phyloP scores from a whole-genome alignment of 2,329 filamentous ascomycete genomes.

The Pseudocercospora fuligena region DNA sequence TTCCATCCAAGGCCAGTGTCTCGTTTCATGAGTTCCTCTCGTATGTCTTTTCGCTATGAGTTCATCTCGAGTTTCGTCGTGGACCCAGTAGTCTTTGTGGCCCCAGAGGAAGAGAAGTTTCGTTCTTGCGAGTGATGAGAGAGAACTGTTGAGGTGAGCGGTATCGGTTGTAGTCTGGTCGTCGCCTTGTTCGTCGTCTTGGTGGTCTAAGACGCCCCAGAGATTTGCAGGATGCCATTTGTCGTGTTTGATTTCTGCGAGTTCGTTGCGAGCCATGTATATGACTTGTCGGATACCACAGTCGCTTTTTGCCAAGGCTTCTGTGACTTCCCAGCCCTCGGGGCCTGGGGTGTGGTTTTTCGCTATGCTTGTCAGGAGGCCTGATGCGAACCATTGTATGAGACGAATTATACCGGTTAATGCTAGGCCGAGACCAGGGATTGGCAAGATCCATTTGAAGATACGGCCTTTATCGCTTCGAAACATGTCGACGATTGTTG shows the following conservation, averaged over 20 bases:
- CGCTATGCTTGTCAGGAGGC: conserved; percentile 43
- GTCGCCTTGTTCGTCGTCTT: background rate
- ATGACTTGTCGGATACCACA: conserved; percentile 61
- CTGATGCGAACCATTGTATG: background rate
- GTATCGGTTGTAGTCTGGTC: background rate
- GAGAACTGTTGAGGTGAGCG: background rate
- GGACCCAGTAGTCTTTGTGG: conserved; percentile 65
- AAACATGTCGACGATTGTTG: conserved; percentile 54
- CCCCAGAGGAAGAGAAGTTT: conserved; percentile 65
- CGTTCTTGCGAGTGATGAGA: conserved; percentile 40
- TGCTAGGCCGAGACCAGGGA: conserved; percentile 3
- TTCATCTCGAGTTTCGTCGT: conserved; percentile 60
- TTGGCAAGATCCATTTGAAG: conserved; percentile 3
- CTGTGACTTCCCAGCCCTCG: conserved; percentile 54
- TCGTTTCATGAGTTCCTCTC: conserved; percentile 35
- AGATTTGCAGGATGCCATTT: conserved; percentile 65
- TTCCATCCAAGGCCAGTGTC: conserved; percentile 55
- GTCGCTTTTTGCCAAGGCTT: conserved; percentile 55
- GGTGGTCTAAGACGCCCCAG: conserved; percentile 54
- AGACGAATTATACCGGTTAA: background rate
- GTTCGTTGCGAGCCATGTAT: conserved; percentile 64
- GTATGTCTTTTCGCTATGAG: conserved; percentile 52
- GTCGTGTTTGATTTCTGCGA: conserved; percentile 60
- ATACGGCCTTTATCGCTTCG: conserved; percentile 48
- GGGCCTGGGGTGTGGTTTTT: conserved; percentile 8